phyloP scores from a whole-genome alignment of 805 yeast species.

The Sugiyamaella smithiae region DNA sequence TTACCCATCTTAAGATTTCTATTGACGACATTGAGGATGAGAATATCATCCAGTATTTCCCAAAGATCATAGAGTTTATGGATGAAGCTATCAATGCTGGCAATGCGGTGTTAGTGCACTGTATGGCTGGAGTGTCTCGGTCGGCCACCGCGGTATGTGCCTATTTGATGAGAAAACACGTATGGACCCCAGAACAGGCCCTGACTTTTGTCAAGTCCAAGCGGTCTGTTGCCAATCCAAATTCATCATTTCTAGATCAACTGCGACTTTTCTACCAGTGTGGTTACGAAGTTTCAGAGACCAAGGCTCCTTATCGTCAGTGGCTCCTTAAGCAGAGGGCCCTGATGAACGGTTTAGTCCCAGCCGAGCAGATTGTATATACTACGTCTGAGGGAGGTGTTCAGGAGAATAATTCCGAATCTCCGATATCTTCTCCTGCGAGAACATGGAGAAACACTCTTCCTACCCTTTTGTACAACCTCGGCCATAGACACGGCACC shows the following conservation, averaged over 20 bases:
- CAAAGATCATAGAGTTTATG: slow-evolving; percentile 63
- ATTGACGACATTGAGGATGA: slow-evolving; percentile 70
- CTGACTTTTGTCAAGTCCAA: slow-evolving; percentile 63
- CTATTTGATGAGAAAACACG: slow-evolving; percentile 77
- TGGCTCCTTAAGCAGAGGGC: slow-evolving; percentile 36
- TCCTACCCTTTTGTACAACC: slow-evolving; percentile 54
- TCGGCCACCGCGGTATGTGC: slow-evolving; percentile 85
- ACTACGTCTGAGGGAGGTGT: slow-evolving; percentile 9
- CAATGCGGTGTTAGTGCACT: slow-evolving; percentile 40
- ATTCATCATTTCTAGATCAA: slow-evolving; percentile 71
- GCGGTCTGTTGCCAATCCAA: slow-evolving; percentile 62
- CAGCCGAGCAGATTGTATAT: slow-evolving; percentile 8
- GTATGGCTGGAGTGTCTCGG: slow-evolving; percentile 89
- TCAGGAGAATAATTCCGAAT: neutral
- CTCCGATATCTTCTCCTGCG: neutral
- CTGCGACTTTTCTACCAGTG: slow-evolving; percentile 56
- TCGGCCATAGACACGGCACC: slow-evolving; percentile 9
- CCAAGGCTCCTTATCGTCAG: slow-evolving; percentile 39
- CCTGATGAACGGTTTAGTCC: slow-evolving; percentile 21
- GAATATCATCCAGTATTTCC: slow-evolving; percentile 61
- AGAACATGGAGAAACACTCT: slow-evolving; percentile 89
- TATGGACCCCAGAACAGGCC: slow-evolving; percentile 58
- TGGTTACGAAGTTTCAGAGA: slow-evolving; percentile 33
- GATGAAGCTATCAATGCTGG: slow-evolving; percentile 46
- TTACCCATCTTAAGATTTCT: slow-evolving; percentile 51